phyloP scores from a whole-genome alignment of 1,139 yeast genomes.

The Pichia sp. region DNA sequence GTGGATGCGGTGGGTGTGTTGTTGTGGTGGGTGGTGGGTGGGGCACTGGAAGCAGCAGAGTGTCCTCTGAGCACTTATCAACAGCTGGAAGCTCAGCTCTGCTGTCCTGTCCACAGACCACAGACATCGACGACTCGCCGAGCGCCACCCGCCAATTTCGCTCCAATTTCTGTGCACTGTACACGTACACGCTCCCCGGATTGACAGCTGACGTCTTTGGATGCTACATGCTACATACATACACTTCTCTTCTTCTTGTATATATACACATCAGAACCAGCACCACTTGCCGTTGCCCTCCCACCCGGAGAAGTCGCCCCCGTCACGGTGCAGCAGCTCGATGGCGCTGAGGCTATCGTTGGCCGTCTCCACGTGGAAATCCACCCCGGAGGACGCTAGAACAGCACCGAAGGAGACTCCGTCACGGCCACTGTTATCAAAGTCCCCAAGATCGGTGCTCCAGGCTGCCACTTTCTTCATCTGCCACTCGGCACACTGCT shows the following conservation, averaged over 20 bases:
- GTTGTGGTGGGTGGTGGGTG: too few species aligned
- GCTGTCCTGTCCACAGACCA: too few species aligned
- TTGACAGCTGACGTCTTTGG: too few species aligned
- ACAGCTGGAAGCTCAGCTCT: too few species aligned
- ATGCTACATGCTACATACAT: too few species aligned
- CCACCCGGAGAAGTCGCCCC: slow-evolving; percentile 18
- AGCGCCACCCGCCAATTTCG: too few species aligned
- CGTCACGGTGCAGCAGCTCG: neutral
- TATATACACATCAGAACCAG: slow-evolving; percentile 28
- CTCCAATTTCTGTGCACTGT: too few species aligned
- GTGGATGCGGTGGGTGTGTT: neutral
- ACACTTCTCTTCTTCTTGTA: too few species aligned
- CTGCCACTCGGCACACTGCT: slow-evolving; percentile 1
- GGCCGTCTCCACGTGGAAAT: neutral
- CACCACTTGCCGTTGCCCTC: slow-evolving; percentile 30
- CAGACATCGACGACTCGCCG: too few species aligned
- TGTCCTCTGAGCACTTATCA: too few species aligned
- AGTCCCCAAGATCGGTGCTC: slow-evolving; percentile 3
- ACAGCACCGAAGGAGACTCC: neutral
- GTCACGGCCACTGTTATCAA: neutral
- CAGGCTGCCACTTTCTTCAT: slow-evolving; percentile 1
- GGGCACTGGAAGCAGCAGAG: too few species aligned
- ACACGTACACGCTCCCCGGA: too few species aligned
- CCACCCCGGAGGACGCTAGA: neutral
- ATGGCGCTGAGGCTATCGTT: slow-evolving; percentile 6